Base-by-base conservation (phyloP, 441 rosid species). In the Adansonia rubrostipa region DNA sequence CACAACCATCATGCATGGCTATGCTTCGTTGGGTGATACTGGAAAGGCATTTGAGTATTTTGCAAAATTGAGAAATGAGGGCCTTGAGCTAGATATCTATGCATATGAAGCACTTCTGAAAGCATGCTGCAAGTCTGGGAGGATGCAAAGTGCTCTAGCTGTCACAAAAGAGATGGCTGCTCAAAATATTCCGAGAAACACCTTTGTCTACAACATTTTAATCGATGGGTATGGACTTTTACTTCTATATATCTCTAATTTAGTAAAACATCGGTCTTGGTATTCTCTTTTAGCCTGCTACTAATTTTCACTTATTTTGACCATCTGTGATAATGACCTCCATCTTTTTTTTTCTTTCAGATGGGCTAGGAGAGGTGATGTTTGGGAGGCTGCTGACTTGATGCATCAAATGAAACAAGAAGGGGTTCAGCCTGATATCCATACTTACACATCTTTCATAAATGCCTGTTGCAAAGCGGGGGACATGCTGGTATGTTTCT, bases 341-440 rank as follows among this genome's bases (percentile, higher is more conserved):
- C 20, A 8, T 44, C 17, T 11, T 50, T 62, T 76, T 4, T 15
- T 60, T 6, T 19, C 44, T 6, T 72, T 28, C 78, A 96, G 99
- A 88, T 96, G 98, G 99, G 97, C 99, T 79, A 88, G 97, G 77
- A 85, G 98, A 85, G 99, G 99, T 14, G 99, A 96, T 88, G 93
- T 96, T 36, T 96, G 99, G 99, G 98, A 96, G 86, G 98, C 99
- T 10, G 95, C 93, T 33, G 99, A 96, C 74, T 87, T 96, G 82
- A 91, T 96, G 93, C 97, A 92, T 72, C 97, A 94, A 86, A 96
- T 96, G 99, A 94, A 84, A 62, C 88, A 77, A 68, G 98, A 87
- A 81, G 93, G 97, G 33, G 96, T 96, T 73, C 83, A 89, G 73
- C 99, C 97, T 2, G 98, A 96, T 61, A 92, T 96, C 75, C 99